Percentiles rank a stretch among this genome's conserved stretches.
phyloP scores from a whole-genome alignment of 495 filamentous ascomycete genomes.

The Podospora bellae-mahoneyi region DNA sequence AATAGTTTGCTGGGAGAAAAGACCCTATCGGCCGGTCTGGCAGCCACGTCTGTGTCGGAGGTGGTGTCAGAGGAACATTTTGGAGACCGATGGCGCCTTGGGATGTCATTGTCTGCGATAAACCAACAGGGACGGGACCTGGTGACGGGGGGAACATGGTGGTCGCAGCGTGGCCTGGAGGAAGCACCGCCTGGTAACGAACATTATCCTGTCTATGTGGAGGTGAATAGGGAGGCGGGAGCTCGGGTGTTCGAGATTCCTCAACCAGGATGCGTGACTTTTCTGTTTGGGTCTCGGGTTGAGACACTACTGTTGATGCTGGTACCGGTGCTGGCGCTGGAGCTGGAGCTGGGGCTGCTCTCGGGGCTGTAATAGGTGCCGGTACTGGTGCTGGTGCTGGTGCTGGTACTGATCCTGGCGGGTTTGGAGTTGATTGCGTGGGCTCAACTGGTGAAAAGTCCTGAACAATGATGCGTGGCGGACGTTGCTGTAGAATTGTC shows the following conservation, averaged over 20 bases:
- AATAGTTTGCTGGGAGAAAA: constrained; percentile 37
- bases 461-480: constrained; percentile 16
- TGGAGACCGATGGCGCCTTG: constrained; percentile 43
- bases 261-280: constrained; percentile 39
- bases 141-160: constrained; percentile 45
- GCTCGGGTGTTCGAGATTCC: constrained; percentile 26
- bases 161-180: constrained; percentile 34
- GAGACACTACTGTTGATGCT: constrained; percentile 19
- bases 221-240: constrained; percentile 46
- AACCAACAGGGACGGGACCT: constrained; percentile 38
- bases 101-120: constrained; percentile 47
- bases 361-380: background rate
- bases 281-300: constrained; percentile 31
- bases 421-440: constrained; percentile 16
- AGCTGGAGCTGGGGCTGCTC: background rate
- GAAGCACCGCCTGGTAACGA: constrained; percentile 42
- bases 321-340: background rate
- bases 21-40: constrained; percentile 38
- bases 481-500: constrained; percentile 3
- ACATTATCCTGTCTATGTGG: constrained; percentile 30
- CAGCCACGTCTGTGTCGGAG: constrained; percentile 23
- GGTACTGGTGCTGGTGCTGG: background rate
- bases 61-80: constrained; percentile 41
- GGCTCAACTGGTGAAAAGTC: constrained; percentile 22
- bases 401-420: background rate